Conservation (phyloP, 2,329 filamentous ascomycete species). For the Plectosphaerella plurivora region DNA sequence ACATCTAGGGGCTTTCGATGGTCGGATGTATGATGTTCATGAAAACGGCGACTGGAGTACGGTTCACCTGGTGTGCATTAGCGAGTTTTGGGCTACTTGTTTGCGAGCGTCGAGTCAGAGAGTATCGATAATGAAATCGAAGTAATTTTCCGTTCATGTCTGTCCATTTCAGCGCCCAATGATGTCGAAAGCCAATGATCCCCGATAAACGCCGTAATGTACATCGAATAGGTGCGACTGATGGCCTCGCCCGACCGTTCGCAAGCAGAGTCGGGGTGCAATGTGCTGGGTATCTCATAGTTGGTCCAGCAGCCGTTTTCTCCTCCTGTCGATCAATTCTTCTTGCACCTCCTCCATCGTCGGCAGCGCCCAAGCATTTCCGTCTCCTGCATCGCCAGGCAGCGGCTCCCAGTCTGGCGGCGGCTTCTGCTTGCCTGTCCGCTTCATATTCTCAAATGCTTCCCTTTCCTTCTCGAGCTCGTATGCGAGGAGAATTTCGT, state of each 20-base stretch:
- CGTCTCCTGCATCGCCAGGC: conserved; percentile 83
- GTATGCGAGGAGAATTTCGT: conserved; percentile 73
- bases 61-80: too few species aligned
- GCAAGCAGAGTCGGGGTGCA: too few species aligned
- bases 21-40: too few species aligned
- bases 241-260: too few species aligned
- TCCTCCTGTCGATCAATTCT: conserved; percentile 82
- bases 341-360: conserved; percentile 90
- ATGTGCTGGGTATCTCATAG: conserved; percentile 33
- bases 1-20: conserved; percentile 2
- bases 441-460: conserved; percentile 65
- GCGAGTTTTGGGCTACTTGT: too few species aligned
- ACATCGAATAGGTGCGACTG: too few species aligned
- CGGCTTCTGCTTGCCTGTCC: conserved; percentile 48
- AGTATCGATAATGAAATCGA: too few species aligned
- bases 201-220: too few species aligned
- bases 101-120: too few species aligned
- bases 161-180: too few species aligned
- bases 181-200: not conserved
- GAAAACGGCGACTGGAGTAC: too few species aligned
- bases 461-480: conserved; percentile 81
- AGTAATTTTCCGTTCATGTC: too few species aligned
- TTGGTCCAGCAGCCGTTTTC: conserved; percentile 80
- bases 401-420: conserved; percentile 77
- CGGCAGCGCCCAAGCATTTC: conserved; percentile 75